phyloP scores from a whole-genome alignment of 345 rosid species.

The Populus pruinosa region DNA sequence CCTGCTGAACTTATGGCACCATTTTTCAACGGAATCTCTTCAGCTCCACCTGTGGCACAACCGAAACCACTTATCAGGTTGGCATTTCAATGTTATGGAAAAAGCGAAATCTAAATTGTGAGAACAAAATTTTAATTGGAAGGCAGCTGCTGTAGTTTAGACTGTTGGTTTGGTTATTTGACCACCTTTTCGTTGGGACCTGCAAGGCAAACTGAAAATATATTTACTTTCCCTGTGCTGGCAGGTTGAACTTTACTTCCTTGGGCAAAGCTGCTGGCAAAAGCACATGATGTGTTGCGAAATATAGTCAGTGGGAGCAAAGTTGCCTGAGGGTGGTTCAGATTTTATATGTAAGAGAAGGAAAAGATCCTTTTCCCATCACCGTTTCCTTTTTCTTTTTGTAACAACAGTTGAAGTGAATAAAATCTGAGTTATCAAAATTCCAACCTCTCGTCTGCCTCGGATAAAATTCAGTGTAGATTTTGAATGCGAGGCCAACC shows the following conservation, averaged over 20 bases:
- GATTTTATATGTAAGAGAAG: background rate
- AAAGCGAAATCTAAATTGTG: background rate
- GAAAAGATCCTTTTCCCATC: no score
- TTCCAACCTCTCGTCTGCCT: no score
- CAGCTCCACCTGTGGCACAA: slow-evolving; percentile 43
- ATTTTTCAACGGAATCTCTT: slow-evolving; percentile 17
- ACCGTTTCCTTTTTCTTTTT: background rate
- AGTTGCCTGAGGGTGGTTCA: background rate
- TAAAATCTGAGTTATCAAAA: no score
- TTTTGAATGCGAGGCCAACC: no score
- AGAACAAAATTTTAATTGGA: background rate
- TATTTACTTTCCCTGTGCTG: background rate
- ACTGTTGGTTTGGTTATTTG: background rate
- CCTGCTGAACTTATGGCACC: slow-evolving; percentile 50
- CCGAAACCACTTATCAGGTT: slow-evolving; percentile 79
- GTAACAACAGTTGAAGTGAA: background rate
- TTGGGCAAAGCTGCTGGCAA: slow-evolving; percentile 52
- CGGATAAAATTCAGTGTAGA: no score
- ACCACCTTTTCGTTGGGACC: background rate
- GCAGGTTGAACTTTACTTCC: slow-evolving; percentile 83
- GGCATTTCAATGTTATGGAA: background rate
- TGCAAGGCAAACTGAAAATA: no score
- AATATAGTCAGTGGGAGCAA: background rate
- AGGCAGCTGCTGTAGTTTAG: no score
- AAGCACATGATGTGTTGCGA: slow-evolving; percentile 21